Base-by-base conservation (phyloP, 805 yeast genomes). In the Maudiozyma turicensis region DNA sequence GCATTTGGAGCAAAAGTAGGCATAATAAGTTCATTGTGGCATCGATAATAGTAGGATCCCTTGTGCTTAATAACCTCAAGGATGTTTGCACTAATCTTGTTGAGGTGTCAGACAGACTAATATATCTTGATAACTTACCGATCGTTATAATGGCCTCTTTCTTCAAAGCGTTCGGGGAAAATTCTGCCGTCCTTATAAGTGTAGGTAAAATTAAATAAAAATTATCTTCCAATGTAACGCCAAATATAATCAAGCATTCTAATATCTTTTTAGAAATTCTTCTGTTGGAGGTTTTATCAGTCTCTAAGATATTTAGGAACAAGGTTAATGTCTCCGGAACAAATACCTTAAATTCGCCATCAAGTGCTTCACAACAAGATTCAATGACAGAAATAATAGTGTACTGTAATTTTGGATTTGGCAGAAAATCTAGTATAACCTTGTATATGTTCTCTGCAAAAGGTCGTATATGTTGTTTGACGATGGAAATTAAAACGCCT, bases 401-500 rank as follows among this genome's bases (percentile, higher is more conserved):
- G 5, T 80, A 79, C 58, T 88, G 93, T 43, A 88, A 68, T 49
- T 80, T 71, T 30, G 78, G 75, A 32, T 65, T 55, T 14, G 67
- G 66, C 65, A 88, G 89, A 51, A 79, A 85, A 51, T 84, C 91
- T 52, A 77, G 76, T 47, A 89, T 77, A 0, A 83, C 79, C 2
- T 69, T 77, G 56, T 90, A 84, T 3, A 91, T 81, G 33, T 83
- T 85, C 1, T 78, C 74, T 46, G 89, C 72, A 58, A 80, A 84
- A 2, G 93, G 91, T 46, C 98, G 71, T 14, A 91, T 85, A 62
- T 90, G 95, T 59, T 88, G 93, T 55, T 84, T 86, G 28, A 91
- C 96, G 53, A 88, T 87, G 15, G 76, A 69, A 8, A 89, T 82
- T 53, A 90, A 70, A 2, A 81, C 81, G 13, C 91, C 82, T 49